Percentiles rank a stretch among this genome's conserved stretches.
Conservation (phyloP, 169 alveolate genomes). For the Plasmodium knowlesi region DNA sequence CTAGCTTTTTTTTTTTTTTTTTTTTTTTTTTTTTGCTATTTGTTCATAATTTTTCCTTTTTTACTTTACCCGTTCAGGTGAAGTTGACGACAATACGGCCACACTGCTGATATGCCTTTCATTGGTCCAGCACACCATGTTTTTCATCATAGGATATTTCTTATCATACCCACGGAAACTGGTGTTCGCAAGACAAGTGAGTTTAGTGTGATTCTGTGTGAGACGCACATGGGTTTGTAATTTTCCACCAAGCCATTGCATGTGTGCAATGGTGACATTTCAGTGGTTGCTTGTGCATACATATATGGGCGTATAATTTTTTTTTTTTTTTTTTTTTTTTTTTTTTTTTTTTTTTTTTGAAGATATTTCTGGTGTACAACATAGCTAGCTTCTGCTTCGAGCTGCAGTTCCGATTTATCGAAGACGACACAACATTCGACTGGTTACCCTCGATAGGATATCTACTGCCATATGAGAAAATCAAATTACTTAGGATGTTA, state of each 20-base stretch:
- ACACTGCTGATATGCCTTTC: conserved; percentile 69
- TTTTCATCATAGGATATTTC: conserved; percentile 74
- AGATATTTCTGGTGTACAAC: conserved; percentile 71
- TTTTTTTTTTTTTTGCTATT: not conserved
- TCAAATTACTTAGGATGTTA: conserved; percentile 51
- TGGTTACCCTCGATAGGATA: conserved; percentile 71
- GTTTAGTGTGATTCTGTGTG: not conserved
- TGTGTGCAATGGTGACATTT: not conserved
- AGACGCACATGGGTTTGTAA: not conserved
- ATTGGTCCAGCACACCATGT: conserved; percentile 68
- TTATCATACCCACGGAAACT: conserved; percentile 49
- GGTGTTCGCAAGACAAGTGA: conserved; percentile 62
- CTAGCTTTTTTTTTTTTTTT: not conserved
- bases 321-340: conserved; percentile 1
- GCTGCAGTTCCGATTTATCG: conserved; percentile 70
- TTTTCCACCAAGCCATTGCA: not conserved
- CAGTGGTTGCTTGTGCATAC: not conserved
- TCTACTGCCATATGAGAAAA: conserved; percentile 67
- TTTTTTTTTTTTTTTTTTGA: not conserved
- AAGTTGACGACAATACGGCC: conserved; percentile 72
- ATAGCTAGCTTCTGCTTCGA: conserved; percentile 74
- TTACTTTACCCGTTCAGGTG: conserved; percentile 18
- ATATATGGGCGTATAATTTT: not conserved
- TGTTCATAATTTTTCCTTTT: not conserved
- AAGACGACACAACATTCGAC: conserved; percentile 74